Evolutionary conservation across 345 rosid species (phyloP).

Genomic region (Psidium guajava): DNA sequence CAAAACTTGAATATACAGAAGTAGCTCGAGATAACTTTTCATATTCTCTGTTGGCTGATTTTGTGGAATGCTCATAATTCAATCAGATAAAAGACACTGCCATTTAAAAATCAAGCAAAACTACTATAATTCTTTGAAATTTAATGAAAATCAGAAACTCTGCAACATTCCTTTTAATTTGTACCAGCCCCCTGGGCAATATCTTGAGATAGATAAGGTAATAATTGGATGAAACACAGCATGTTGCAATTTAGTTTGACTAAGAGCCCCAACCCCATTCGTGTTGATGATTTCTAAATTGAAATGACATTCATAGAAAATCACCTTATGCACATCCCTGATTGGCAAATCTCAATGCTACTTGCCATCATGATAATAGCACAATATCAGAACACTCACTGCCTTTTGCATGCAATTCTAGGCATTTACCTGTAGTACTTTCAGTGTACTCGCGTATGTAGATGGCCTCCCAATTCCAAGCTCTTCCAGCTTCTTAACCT

Average conservation of each 20-base stretch:
- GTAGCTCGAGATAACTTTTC: background rate
- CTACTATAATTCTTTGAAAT: background rate
- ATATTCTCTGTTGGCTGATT: background rate
- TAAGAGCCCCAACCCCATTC: background rate
- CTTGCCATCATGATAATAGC: background rate
- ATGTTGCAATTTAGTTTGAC: background rate
- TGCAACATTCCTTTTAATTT: background rate
- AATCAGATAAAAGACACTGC: background rate
- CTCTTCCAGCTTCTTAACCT: slow-evolving; percentile 97
- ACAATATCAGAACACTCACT: background rate
- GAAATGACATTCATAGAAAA: background rate
- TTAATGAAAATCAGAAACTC: background rate
- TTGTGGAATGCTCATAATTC: background rate
- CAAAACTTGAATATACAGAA: background rate
- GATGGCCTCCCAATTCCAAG: slow-evolving; percentile 99
- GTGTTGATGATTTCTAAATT: background rate
- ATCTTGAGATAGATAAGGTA: background rate
- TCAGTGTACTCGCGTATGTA: slow-evolving; percentile 82
- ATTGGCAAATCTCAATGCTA: background rate
- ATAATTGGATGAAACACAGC: background rate
- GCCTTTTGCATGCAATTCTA: background rate
- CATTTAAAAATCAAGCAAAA: background rate
- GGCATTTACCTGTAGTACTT: slow-evolving; percentile 65
- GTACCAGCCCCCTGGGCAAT: background rate
- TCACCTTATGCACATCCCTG: background rate